Conservation (phyloP, 2,329 filamentous ascomycete genomes). For the Aspergillus quadricinctus region DNA sequence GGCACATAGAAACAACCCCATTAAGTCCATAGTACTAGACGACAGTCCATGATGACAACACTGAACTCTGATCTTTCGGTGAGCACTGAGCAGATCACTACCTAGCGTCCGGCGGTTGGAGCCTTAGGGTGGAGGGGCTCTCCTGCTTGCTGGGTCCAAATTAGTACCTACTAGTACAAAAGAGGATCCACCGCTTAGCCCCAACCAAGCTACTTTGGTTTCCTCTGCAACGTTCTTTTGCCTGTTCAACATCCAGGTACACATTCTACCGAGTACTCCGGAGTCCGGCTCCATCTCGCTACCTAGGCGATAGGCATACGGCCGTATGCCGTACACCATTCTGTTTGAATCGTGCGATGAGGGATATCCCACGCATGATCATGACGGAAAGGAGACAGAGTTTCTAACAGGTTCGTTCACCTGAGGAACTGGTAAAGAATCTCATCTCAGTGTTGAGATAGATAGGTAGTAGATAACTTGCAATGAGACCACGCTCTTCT, state of each 20-base stretch:
- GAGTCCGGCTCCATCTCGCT: not conserved
- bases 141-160: not conserved
- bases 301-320: too few species aligned
- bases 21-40: not conserved
- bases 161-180: not conserved
- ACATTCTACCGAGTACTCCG: not conserved
- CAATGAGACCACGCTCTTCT: not conserved
- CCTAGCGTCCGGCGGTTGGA: not conserved
- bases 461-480: not conserved
- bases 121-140: not conserved
- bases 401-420: not conserved
- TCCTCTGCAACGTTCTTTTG: not conserved
- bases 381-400: not conserved
- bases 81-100: not conserved
- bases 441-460: not conserved
- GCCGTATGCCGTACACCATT: not conserved
- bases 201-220: not conserved
- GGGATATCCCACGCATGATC: not conserved
- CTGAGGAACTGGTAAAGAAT: not conserved
- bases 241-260: not conserved
- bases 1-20: not conserved
- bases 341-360: not conserved
- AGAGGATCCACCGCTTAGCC: not conserved
- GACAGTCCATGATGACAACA: not conserved
- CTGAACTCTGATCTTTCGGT: not conserved